Evolutionary conservation across 2,329 filamentous ascomycete genomes (phyloP).

Genomic region (Alternaria tenuissima): DNA sequence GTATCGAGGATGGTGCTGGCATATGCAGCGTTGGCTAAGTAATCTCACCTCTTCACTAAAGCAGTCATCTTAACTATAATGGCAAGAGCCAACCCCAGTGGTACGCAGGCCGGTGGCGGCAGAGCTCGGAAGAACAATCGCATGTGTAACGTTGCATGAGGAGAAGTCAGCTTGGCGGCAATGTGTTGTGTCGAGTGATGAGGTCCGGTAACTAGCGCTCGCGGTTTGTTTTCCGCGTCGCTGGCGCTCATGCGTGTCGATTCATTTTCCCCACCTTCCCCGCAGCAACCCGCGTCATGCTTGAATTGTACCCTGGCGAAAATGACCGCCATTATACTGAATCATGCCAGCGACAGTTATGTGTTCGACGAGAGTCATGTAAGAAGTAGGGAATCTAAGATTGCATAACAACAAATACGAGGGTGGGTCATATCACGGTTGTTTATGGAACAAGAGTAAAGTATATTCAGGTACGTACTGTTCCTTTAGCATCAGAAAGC

Average conservation of each 20-base stretch:
- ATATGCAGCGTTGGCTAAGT: background rate
- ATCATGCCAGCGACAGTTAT: background rate
- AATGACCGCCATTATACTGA: background rate
- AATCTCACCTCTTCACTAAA: conserved; percentile 8
- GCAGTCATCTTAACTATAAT: conserved; percentile 1
- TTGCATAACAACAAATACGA: background rate
- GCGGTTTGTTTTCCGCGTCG: conserved; percentile 40
- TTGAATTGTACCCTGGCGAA: background rate
- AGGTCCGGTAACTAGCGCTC: conserved; percentile 24
- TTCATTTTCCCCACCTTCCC: conserved; percentile 13
- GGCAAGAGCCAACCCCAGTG: conserved; percentile 18
- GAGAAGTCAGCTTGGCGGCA: background rate
- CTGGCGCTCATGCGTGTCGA: conserved; percentile 3
- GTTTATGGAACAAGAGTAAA: background rate
- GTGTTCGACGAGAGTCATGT: background rate
- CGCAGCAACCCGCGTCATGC: conserved; percentile 9
- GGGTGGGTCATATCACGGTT: background rate
- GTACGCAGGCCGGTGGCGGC: background rate
- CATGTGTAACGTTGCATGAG: background rate
- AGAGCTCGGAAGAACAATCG: conserved; percentile 8
- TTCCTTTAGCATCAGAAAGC: too few species aligned
- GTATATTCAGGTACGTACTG: background rate
- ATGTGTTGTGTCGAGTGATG: conserved; percentile 5
- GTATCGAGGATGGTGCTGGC: too few species aligned
- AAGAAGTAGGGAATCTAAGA: background rate